These are phyloP conservation scores for Fusarium tricinctum DNA, from an alignment of 2,329 filamentous ascomycete genomes.

Conservation along the genomic window DNA sequence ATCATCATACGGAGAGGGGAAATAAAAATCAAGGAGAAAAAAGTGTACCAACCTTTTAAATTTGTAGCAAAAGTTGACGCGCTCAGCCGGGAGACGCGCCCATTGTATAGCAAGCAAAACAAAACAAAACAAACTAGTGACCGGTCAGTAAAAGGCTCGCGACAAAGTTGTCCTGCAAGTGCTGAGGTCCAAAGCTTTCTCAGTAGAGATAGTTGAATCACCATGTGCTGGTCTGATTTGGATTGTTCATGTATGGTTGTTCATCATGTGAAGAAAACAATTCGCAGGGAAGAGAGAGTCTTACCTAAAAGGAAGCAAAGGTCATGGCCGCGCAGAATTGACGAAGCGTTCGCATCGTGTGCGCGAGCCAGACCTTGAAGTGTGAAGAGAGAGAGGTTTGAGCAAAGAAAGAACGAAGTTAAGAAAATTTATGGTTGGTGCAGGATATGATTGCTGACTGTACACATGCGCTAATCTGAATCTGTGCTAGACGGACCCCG, in stretches of 20 bases:
- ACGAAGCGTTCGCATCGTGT: slow-evolving; percentile 46
- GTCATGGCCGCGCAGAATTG: slow-evolving; percentile 20
- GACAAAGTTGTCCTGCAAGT: slow-evolving; percentile 21
- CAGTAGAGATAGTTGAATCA: slow-evolving; percentile 66
- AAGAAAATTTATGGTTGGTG: slow-evolving; percentile 48
- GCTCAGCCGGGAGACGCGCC: slow-evolving; percentile 17
- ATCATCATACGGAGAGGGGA: slow-evolving; percentile 67
- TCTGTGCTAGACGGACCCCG: slow-evolving; percentile 40
- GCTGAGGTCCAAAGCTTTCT: slow-evolving; percentile 57
- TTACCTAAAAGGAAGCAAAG: slow-evolving; percentile 46
- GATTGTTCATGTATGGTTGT: slow-evolving; percentile 67
- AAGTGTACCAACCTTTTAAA: slow-evolving; percentile 63
- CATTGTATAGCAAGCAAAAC: slow-evolving; percentile 17
- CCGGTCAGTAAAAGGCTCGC: slow-evolving; percentile 36
- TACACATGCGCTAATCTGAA: slow-evolving; percentile 46
- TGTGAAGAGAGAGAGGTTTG: slow-evolving; percentile 40
- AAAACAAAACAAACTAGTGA: slow-evolving; percentile 17
- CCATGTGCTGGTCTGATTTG: slow-evolving; percentile 73
- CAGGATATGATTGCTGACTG: slow-evolving; percentile 47
- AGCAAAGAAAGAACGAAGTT: slow-evolving; percentile 18
- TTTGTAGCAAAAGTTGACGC: slow-evolving; percentile 20
- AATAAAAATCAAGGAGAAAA: slow-evolving; percentile 1
- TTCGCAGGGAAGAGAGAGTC: slow-evolving; percentile 13
- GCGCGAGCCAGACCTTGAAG: slow-evolving; percentile 42
- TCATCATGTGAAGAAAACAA: slow-evolving; percentile 53